Evolutionary conservation across 805 yeast species (phyloP).

Genomic region (Myxozyma kluyveri): DNA sequence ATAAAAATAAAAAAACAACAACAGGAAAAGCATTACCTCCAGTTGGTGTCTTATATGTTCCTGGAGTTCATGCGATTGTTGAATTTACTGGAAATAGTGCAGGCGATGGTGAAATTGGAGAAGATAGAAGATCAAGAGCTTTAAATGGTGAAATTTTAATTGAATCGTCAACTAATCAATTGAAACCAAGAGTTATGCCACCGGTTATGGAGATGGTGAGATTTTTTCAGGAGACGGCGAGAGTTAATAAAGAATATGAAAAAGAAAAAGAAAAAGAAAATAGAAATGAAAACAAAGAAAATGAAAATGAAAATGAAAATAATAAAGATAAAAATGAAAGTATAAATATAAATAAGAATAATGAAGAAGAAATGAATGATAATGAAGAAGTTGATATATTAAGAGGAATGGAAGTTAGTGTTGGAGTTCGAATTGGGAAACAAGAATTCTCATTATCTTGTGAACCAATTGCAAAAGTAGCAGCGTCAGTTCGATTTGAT

Average conservation of each 20-base stretch:
- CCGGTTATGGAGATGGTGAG: slow-evolving; percentile 59
- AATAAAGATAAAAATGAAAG: too few relatives aligned
- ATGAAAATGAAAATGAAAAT: not conserved
- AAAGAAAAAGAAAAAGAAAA: slow-evolving; percentile 10
- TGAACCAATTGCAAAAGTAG: slow-evolving; percentile 90
- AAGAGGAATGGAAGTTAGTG: slow-evolving; percentile 55
- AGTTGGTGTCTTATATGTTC: slow-evolving; percentile 29
- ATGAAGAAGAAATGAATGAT: not conserved
- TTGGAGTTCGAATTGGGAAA: slow-evolving; percentile 63
- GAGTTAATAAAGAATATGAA: slow-evolving; percentile 13
- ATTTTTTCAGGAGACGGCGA: slow-evolving; percentile 50
- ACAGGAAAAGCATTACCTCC: not conserved
- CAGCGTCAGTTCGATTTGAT: slow-evolving; percentile 73
- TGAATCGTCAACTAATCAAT: slow-evolving; percentile 66
- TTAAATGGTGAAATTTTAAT: slow-evolving; percentile 51
- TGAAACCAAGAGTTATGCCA: slow-evolving; percentile 77
- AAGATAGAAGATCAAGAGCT: not conserved
- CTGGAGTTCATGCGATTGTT: slow-evolving; percentile 26
- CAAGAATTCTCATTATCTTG: slow-evolving; percentile 81
- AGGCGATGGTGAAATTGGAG: slow-evolving; percentile 41
- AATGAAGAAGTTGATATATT: slow-evolving; percentile 39
- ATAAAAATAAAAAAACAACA: not conserved
- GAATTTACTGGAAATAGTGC: slow-evolving; percentile 37
- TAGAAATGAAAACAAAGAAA: slow-evolving; percentile 1
- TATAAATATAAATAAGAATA: slow-evolving; percentile 1